Evolutionary conservation across 345 rosid genomes (phyloP).

Genomic region (Boechera retrofracta): DNA sequence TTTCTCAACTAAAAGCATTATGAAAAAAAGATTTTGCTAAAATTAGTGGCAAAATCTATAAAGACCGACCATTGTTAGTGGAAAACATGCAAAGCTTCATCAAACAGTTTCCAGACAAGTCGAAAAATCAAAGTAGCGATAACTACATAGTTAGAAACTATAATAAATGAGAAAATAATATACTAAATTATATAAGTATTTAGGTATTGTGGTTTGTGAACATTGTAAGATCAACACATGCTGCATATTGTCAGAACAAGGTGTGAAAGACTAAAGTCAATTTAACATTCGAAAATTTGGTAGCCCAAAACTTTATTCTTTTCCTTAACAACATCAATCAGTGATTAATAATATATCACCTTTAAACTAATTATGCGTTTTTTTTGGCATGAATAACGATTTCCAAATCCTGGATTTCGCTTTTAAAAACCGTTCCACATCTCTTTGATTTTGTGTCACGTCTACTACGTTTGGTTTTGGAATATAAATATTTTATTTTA

Average conservation of each 20-base stretch:
- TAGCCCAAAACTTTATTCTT: neutral
- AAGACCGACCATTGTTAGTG: neutral
- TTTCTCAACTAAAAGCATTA: neutral
- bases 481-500: neutral
- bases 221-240: constrained; percentile 30
- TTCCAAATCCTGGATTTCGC: neutral
- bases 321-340: neutral
- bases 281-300: constrained; percentile 8
- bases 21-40: neutral
- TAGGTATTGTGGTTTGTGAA: neutral
- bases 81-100: neutral
- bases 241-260: constrained; percentile 20
- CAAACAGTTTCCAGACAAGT: neutral
- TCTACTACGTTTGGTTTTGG: neutral
- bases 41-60: neutral
- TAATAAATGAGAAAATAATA: too few species aligned
- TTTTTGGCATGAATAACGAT: neutral
- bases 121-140: neutral
- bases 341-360: neutral
- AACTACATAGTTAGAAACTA: neutral
- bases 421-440: neutral
- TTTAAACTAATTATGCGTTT: too few species aligned
- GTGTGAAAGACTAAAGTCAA: constrained; percentile 32
- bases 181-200: too few species aligned
- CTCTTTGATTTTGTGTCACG: constrained; percentile 6